Base-by-base conservation (phyloP, 139 green algal species). In the Penium margaritaceum region DNA sequence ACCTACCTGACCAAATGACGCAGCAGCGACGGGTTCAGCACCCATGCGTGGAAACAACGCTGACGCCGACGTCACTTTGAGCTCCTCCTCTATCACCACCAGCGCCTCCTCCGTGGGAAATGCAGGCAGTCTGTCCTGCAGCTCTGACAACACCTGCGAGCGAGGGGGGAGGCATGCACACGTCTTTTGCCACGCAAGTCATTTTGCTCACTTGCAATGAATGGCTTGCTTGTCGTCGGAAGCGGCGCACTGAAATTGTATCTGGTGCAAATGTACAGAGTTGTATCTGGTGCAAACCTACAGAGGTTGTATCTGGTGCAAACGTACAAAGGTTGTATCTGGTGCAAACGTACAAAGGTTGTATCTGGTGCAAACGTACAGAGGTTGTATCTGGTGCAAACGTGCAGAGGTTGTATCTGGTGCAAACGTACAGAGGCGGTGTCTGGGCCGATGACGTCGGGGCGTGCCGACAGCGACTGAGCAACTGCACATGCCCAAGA, bases 1-100 rank as follows among this genome's bases (percentile, higher is more conserved):
- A 21, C 55, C 30, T 51, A 92, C 85, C 85, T 97, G 92, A 2
- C 90, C 93, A 9, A 98, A 83, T 2, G 84, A 92, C 35, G 93
- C 93, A 1, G 88, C 87, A 1, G 90, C 93, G 2, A 97, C 84
- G 3, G 93, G 92, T 47, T 87, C 54, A 0, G 81, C 73, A 0
- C 72, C 83, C 67, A 96, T 90, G 62, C 90, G 78, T 3, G 75
- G 81, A 75, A 97, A 98, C 0, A 97, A 29, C 5, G 84, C 76
- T 9, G 87, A 73, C 4, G 91, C 67, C 6, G 88, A 78, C 17
- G 38, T 21, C 37, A 0, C 91, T n/a, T n/a, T 90, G 34, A 98
- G 79, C 75, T 97, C 90, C 43, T 27, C 21, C 72, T 82, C 73
- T n/a, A 85, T 81, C 12, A 75, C 67, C 21, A 36, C 58, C 27